Evolutionary conservation across 2,329 filamentous ascomycete genomes (phyloP), one percentile per base, ranked within the genome.

Genomic region (Colletotrichum sp.): DNA sequence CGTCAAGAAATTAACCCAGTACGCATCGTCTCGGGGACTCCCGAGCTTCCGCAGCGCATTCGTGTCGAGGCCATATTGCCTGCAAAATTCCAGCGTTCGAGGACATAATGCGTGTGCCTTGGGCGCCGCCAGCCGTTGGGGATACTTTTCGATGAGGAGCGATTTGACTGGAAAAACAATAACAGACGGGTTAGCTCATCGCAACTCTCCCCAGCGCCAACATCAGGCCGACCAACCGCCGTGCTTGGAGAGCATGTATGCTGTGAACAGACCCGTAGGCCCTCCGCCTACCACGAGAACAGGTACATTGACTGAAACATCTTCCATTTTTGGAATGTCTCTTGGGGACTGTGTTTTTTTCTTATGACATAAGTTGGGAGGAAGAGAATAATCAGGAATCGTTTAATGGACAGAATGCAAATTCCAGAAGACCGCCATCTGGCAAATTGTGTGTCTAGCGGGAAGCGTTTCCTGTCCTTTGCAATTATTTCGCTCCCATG

Each of bases 261-360:
- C 82, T 6, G 82, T 79, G 3, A 85, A 76, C 10, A 85, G 78
- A n/a, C 84, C 84, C 25, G 80, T 82, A 27, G 83, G 82, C 3
- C 84, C 83, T 6, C 83, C 84, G 27, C 83, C 83, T 39, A 84
- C 77, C 43, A 85, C 83, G 12, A 86, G 77, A n/a, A 85, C 82
- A 22, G 82, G 81, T 8, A 84, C 78, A 15, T 82, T 77, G 30
- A 75, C 32, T 48, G 71, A 68, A 64, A 58, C 30, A 27, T 48
- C 16, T 52, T 48, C 65, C 43, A 58, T 58, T 5, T 25, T 71
- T 30, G 18, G 58, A 5, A 18, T 15, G 30, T 32, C 16, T 18
- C n/a, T 52, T 52, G 13, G 65, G 39, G 65, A 10, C 22, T 52
- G n/a, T 52, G n/a, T n/a, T 48, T 48, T 6, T 52, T 52, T 13